Percentiles rank a stretch among this genome's conserved stretches.
phyloP scores from a whole-genome alignment of 2,329 filamentous ascomycete species.

The Fusarium scirpi region DNA sequence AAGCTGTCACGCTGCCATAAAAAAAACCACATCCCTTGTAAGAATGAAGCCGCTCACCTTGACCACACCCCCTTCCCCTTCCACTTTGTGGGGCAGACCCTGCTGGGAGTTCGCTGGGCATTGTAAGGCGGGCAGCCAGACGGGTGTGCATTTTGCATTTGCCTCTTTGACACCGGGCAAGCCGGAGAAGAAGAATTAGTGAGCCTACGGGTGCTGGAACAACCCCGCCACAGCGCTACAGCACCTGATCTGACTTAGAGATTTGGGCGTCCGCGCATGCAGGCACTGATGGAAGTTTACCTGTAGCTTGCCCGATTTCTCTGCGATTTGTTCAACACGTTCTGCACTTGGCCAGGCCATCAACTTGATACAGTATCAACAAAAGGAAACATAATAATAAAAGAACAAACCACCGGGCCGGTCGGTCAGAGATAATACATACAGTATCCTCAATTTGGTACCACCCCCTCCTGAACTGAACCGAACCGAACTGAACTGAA shows the following conservation, averaged over 20 bases:
- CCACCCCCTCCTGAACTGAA: slow-evolving; percentile 32
- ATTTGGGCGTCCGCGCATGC: not conserved
- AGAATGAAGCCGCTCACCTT: slow-evolving; percentile 38
- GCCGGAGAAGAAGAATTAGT: slow-evolving; percentile 6
- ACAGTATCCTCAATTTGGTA: slow-evolving; percentile 24
- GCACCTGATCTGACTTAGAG: slow-evolving; percentile 12
- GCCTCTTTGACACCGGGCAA: slow-evolving; percentile 21
- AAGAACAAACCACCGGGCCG: slow-evolving; percentile 40
- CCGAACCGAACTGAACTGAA: not conserved
- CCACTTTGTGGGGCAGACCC: slow-evolving; percentile 34
- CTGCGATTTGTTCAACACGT: not conserved
- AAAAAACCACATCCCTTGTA: slow-evolving; percentile 36
- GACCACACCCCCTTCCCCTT: slow-evolving; percentile 40
- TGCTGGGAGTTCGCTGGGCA: slow-evolving; percentile 32
- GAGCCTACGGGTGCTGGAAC: not conserved
- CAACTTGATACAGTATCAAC: slow-evolving; percentile 8
- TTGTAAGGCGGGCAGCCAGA: slow-evolving; percentile 1
- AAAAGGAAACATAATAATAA: not conserved
- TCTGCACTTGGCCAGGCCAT: not conserved
- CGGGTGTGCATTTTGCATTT: slow-evolving; percentile 30
- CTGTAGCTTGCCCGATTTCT: not conserved
- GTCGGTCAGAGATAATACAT: slow-evolving; percentile 28
- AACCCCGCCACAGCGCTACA: slow-evolving; percentile 8
- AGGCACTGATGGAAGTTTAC: not conserved
- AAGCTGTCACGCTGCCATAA: slow-evolving; percentile 42